Evolutionary conservation across 2,329 filamentous ascomycete genomes (phyloP).

Genomic region (Neonectria neomacrospora): DNA sequence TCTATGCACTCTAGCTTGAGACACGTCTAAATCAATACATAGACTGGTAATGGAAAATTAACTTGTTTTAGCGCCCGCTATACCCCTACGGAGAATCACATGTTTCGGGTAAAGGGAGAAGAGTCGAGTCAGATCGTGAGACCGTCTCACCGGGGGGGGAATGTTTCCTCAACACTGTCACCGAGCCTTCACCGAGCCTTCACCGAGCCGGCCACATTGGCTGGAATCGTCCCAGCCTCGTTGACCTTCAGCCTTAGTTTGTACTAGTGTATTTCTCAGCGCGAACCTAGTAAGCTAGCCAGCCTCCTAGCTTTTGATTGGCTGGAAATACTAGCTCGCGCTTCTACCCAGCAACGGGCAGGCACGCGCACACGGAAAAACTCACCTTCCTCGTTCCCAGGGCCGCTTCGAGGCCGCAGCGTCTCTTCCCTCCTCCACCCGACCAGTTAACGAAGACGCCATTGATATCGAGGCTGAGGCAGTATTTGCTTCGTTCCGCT

Average conservation of each 20-base stretch:
- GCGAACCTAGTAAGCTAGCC: constrained; percentile 9
- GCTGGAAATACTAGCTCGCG: neutral
- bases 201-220: neutral
- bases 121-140: neutral
- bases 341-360: constrained; percentile 11
- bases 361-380: constrained; percentile 37
- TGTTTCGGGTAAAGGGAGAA: neutral
- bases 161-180: neutral
- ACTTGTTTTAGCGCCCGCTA: neutral
- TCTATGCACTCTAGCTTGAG: neutral
- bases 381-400: constrained; percentile 35
- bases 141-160: neutral
- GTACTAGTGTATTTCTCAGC: constrained; percentile 27
- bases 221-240: constrained; percentile 1
- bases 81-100: neutral
- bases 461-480: constrained; percentile 29
- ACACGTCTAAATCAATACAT: neutral
- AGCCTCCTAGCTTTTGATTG: constrained; percentile 26
- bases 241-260: constrained; percentile 19
- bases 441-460: constrained; percentile 17
- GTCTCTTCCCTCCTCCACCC: constrained; percentile 23
- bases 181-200: neutral
- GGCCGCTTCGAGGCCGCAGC: constrained; percentile 21
- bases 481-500: constrained; percentile 16
- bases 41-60: neutral